A percentile compares a stretch with the other conserved stretches of the same genome.
phyloP scores from a whole-genome alignment of 441 rosid species.

The Raphanus hybrid region DNA sequence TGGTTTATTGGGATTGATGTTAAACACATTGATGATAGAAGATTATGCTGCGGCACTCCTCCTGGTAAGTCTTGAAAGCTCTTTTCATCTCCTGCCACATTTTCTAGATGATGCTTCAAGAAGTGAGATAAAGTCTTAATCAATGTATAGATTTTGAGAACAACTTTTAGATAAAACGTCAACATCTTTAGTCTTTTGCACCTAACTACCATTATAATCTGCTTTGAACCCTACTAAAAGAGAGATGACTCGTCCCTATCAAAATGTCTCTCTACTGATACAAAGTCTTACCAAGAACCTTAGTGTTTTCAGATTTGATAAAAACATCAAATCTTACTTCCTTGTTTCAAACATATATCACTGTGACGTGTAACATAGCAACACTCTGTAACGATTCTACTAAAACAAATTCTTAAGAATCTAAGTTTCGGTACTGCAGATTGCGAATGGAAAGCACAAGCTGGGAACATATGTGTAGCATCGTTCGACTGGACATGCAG shows the following conservation, averaged over 20 bases:
- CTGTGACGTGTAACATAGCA: not conserved
- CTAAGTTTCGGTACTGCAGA: conserved; percentile 48
- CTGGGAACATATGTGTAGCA: conserved; percentile 86
- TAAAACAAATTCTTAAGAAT: not conserved
- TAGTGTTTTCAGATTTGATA: not conserved
- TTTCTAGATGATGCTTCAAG: conserved; percentile 16
- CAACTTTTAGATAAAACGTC: conserved; percentile 16
- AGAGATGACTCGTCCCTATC: conserved; percentile 38
- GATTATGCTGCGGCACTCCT: conserved; percentile 96
- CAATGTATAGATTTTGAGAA: not conserved
- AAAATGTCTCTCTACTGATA: conserved; percentile 34
- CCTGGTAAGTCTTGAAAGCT: conserved; percentile 61
- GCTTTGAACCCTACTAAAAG: not conserved
- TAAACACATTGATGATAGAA: conserved; percentile 89
- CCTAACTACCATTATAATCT: conserved; percentile 24
- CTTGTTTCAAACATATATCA: not conserved
- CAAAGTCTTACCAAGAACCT: conserved; percentile 31
- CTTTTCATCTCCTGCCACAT: conserved; percentile 7
- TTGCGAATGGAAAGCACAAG: conserved; percentile 94
- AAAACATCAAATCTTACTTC: conserved; percentile 29
- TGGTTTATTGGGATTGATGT: conserved; percentile 98
- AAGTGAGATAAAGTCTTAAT: conserved; percentile 8
- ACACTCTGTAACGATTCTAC: not conserved
- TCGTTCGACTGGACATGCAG: conserved; percentile 95
- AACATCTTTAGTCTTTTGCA: conserved; percentile 26